Evolutionary conservation across 352 stramenopile genomes (phyloP).

Genomic region (Aphanomyces euteiches): DNA sequence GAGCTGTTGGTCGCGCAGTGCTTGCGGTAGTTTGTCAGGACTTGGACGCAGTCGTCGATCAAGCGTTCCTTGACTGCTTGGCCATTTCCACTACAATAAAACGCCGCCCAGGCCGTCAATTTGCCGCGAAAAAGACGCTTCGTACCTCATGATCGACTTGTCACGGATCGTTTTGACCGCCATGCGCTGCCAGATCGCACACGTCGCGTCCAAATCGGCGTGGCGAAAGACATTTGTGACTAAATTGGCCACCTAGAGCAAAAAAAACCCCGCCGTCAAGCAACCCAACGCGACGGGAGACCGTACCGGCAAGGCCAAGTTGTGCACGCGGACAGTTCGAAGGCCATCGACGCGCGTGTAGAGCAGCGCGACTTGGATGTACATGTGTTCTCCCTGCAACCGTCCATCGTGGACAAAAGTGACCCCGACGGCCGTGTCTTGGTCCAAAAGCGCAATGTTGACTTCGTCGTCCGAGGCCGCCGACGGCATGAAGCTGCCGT

Average conservation of each 20-base stretch:
- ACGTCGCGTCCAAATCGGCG: conserved; percentile 83
- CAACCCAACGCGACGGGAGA: conserved; percentile 35
- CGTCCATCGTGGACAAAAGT: conserved; percentile 86
- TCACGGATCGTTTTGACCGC: conserved; percentile 76
- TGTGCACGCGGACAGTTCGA: conserved; percentile 89
- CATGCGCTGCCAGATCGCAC: conserved; percentile 77
- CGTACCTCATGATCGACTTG: conserved; percentile 65
- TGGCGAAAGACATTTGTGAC: conserved; percentile 87
- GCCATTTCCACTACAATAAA: conserved; percentile 18
- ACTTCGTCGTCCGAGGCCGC: conserved; percentile 78
- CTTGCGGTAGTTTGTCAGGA: conserved; percentile 90
- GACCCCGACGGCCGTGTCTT: conserved; percentile 80
- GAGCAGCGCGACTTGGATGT: conserved; percentile 85
- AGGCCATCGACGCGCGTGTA: conserved; percentile 83
- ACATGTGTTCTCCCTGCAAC: conserved; percentile 71
- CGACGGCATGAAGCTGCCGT: conserved; percentile 72
- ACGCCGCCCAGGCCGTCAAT: background rate
- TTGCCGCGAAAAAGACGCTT: background rate
- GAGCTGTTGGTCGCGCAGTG: conserved; percentile 88
- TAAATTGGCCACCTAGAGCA: conserved; percentile 33
- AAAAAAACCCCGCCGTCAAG: too few relatives aligned
- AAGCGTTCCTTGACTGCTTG: conserved; percentile 68
- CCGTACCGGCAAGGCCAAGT: conserved; percentile 68
- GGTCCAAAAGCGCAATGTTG: conserved; percentile 84
- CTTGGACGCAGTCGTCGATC: conserved; percentile 81